Base-by-base conservation (phyloP, 1,284 basidiomycete species). In the Schizopora paradoxa region DNA sequence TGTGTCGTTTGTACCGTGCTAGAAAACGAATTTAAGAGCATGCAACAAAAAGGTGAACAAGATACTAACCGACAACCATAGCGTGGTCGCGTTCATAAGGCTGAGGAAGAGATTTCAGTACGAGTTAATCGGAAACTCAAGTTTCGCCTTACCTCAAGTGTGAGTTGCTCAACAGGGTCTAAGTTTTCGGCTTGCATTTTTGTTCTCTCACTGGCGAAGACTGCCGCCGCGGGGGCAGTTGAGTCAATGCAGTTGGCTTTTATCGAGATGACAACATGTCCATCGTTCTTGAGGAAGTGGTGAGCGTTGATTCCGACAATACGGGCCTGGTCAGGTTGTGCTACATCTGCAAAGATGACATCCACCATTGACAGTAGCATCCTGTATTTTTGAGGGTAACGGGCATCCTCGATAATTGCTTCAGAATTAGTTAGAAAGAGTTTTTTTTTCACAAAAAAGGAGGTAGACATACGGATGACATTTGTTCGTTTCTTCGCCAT, bases 401-500 rank as follows among this genome's bases (percentile, higher is more conserved):
- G 91, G 26, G 95, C 95, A 62, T 99, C 96, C 67, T 99, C 95
- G 46, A 99, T 80, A 60, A 99, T 98, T 43, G 95, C 90, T 93
- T 45, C 13, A 56, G 32, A 16, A 40, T 25, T 35, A 45, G 39
- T 36, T n/a, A 26, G 43, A 35, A 29, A 29, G n/a, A 42, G 23
- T 39, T 26, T 29, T 48, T 52, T 48, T 48, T 28, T 29, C n/a
- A 11, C 35, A 8, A 40, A n/a, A 13, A 43, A 22, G 35, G 41
- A 26, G 21, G 29, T 34, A 19, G 10, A 78, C 89, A 52, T 66
- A 93, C 91, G 95, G 61, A 99, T 97, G 55, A 99, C 93, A 68
- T 99, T 99, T 54, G 96, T 99, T 51, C 96, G 81, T 72, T 98
- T 98, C 74, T 99, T 98, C 43, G 96, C 95, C 96, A 99, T 99